Percentiles rank a stretch among this genome's conserved stretches.
These are phyloP conservation scores for Corymbia calophylla DNA, from an alignment of 441 rosid species.

Conservation along the genomic window DNA sequence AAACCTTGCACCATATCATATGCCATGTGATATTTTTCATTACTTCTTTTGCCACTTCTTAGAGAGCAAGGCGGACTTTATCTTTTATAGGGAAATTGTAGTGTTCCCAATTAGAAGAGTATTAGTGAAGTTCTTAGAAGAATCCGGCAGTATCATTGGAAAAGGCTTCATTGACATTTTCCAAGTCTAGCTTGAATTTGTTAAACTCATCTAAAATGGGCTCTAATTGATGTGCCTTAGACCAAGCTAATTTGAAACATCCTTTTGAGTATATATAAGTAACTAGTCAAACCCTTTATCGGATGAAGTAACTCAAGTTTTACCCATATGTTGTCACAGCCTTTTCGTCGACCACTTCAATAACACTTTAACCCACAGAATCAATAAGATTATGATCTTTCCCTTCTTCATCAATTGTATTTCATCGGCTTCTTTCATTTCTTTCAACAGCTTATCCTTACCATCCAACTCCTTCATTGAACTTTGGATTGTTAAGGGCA, in stretches of 20 bases:
- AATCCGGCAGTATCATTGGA: neutral
- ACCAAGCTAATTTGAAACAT: no score
- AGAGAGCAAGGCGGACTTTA: neutral
- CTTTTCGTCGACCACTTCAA: neutral
- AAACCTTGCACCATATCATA: neutral
- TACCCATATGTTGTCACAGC: neutral
- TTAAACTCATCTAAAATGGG: no score
- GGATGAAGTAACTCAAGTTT: neutral
- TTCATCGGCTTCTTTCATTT: neutral
- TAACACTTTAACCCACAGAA: neutral
- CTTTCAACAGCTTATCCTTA: neutral
- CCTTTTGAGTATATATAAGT: no score
- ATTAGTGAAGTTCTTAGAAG: neutral
- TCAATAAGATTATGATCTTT: no score
- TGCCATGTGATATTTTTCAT: fast-evolving
- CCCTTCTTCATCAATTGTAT: neutral
- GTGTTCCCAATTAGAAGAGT: fast-evolving
- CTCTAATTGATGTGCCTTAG: no score
- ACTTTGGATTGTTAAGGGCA: neutral
- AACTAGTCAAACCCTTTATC: neutral
- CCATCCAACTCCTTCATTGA: neutral
- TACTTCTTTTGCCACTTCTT: neutral
- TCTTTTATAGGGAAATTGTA: neutral
- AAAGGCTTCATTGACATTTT: no score
- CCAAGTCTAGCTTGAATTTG: no score